A percentile compares a stretch with the other conserved stretches of the same genome.
These are phyloP conservation scores for Myxozyma neotropica DNA, from an alignment of 805 yeast genomes.

Conservation along the genomic window DNA sequence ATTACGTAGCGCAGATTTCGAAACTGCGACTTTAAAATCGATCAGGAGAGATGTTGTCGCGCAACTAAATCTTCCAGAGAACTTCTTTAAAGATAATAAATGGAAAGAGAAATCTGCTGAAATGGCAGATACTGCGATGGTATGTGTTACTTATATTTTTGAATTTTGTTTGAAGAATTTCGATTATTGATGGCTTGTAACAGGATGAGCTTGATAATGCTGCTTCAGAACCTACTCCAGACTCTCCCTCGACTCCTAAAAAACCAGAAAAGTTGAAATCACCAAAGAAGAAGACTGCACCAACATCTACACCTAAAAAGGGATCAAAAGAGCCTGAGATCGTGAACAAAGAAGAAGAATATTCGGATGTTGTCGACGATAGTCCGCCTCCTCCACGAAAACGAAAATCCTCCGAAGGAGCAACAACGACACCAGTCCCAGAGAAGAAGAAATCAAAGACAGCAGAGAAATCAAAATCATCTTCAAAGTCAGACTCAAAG, in stretches of 20 bases:
- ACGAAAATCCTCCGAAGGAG: neutral
- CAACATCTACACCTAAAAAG: neutral
- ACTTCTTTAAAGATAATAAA: slow-evolving; percentile 24
- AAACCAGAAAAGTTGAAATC: neutral
- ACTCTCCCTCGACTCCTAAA: neutral
- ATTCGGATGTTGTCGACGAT: slow-evolving; percentile 19
- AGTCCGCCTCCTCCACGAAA: slow-evolving; percentile 4
- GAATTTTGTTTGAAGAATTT: neutral
- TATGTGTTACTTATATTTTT: slow-evolving; percentile 2
- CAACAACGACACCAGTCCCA: neutral
- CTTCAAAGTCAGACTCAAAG: neutral
- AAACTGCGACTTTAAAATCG: slow-evolving; percentile 28
- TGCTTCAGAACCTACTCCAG: neutral
- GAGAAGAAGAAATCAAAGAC: neutral
- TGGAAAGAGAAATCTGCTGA: slow-evolving; percentile 31
- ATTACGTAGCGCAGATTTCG: slow-evolving; percentile 33
- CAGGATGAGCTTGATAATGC: neutral
- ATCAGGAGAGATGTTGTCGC: slow-evolving; percentile 30
- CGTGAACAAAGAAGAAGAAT: slow-evolving; percentile 9
- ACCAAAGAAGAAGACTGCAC: neutral
- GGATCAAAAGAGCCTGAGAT: neutral
- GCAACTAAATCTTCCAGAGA: slow-evolving; percentile 25
- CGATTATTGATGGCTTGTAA: too few species aligned
- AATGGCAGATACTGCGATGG: slow-evolving; percentile 29
- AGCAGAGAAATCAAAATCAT: neutral